These are phyloP conservation scores for Suillus hirtellus DNA, from an alignment of 768 basidiomycete species.

Conservation along the genomic window DNA sequence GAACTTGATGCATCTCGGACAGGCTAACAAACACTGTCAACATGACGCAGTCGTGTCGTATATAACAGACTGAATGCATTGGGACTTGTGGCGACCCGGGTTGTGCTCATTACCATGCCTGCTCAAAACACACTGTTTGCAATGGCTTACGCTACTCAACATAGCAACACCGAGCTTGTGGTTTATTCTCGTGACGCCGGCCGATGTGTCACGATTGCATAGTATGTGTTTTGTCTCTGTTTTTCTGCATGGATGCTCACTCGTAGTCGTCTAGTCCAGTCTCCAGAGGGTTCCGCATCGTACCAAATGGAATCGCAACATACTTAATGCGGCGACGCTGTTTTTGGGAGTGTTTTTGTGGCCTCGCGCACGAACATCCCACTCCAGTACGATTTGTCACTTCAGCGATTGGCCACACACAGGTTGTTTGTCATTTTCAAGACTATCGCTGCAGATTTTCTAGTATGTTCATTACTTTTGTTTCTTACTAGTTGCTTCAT, in stretches of 20 bases:
- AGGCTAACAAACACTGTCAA: not conserved
- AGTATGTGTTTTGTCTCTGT: not conserved
- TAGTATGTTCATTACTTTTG: not conserved
- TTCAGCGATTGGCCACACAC: not conserved
- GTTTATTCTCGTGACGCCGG: not conserved
- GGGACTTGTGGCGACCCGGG: not conserved
- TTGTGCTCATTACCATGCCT: not conserved
- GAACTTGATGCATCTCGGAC: not conserved
- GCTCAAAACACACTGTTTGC: not conserved
- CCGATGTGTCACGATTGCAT: not conserved
- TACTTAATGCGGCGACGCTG: not conserved
- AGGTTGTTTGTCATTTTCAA: not conserved
- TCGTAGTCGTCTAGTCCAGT: not conserved
- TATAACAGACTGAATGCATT: not conserved
- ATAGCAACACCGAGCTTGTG: not conserved
- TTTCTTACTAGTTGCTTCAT: not conserved
- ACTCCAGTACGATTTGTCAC: not conserved
- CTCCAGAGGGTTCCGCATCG: not conserved
- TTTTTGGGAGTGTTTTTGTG: conserved; percentile 1
- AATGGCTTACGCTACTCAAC: not conserved
- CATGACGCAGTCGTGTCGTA: not conserved
- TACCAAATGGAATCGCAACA: not conserved
- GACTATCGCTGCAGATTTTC: not conserved
- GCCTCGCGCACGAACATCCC: not conserved
- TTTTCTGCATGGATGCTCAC: not conserved